phyloP scores from a whole-genome alignment of 768 basidiomycete genomes.

The Naganishia vaughanmartiniae region DNA sequence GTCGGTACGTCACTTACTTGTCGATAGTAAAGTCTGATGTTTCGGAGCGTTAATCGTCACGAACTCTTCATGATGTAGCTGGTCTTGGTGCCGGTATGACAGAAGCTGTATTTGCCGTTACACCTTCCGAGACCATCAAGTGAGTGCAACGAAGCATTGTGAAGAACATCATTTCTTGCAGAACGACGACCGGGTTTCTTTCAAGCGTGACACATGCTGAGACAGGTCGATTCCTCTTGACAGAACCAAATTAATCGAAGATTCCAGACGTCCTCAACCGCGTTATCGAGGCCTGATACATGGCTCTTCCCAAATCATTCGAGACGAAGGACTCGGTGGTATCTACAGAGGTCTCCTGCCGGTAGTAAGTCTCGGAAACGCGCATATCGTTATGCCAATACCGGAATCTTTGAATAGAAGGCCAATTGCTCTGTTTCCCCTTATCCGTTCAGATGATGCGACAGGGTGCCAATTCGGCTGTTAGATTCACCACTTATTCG shows the following conservation, averaged over 20 bases:
- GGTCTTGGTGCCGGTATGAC: slow-evolving; percentile 73
- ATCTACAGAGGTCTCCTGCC: slow-evolving; percentile 86
- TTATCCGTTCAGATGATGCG: slow-evolving; percentile 72
- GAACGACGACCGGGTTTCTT: background rate
- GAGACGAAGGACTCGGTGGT: slow-evolving; percentile 74
- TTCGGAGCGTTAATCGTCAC: background rate
- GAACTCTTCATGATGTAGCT: slow-evolving; percentile 38
- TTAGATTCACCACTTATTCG: slow-evolving; percentile 91
- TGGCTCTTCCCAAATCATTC: slow-evolving; percentile 74
- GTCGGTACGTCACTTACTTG: slow-evolving; percentile 58
- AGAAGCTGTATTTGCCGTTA: slow-evolving; percentile 91
- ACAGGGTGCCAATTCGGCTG: slow-evolving; percentile 95
- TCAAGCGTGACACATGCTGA: background rate
- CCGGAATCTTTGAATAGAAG: background rate
- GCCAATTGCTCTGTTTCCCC: background rate
- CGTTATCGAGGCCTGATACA: slow-evolving; percentile 83
- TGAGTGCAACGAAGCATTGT: slow-evolving; percentile 52
- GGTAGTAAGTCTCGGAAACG: slow-evolving; percentile 63
- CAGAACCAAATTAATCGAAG: slow-evolving; percentile 96
- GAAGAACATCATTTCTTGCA: background rate
- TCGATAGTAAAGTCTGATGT: background rate
- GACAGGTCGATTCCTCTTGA: background rate
- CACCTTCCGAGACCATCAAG: slow-evolving; percentile 98
- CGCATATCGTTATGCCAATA: background rate
- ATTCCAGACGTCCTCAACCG: slow-evolving; percentile 78